phyloP scores from a whole-genome alignment of 2,329 filamentous ascomycete species.

The Pleurostoma richardsiae region DNA sequence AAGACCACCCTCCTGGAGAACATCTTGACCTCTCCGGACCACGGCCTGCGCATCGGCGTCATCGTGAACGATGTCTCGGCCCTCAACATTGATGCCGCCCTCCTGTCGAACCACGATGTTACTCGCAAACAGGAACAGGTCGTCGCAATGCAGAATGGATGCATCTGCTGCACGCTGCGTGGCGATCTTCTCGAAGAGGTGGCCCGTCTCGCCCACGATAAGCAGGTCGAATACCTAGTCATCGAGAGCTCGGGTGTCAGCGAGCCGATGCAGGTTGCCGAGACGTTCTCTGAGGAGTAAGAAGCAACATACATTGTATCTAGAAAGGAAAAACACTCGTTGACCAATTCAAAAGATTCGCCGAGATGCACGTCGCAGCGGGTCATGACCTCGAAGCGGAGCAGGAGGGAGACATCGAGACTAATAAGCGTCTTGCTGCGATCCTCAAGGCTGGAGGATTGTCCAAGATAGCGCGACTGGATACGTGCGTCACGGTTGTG shows the following conservation, averaged over 20 bases:
- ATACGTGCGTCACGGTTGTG: slow-evolving; percentile 68
- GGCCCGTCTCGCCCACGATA: slow-evolving; percentile 55
- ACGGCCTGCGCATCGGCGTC: slow-evolving; percentile 64
- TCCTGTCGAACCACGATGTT: slow-evolving; percentile 52
- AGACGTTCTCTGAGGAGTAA: slow-evolving; percentile 48
- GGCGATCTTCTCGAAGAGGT: slow-evolving; percentile 68
- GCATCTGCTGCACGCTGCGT: slow-evolving; percentile 71
- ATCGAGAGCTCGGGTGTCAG: slow-evolving; percentile 70
- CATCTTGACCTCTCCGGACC: slow-evolving; percentile 57
- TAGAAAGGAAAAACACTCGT: not conserved
- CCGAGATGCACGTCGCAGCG: slow-evolving; percentile 19
- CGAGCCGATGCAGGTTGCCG: slow-evolving; percentile 68
- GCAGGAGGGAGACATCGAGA: slow-evolving; percentile 13
- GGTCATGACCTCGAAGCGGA: slow-evolving; percentile 20
- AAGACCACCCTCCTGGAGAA: slow-evolving; percentile 68
- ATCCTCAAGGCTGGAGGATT: slow-evolving; percentile 50
- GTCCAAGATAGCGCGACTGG: slow-evolving; percentile 59
- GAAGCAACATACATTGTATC: not conserved
- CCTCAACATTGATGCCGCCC: slow-evolving; percentile 60
- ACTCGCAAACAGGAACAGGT: slow-evolving; percentile 59
- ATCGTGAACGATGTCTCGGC: slow-evolving; percentile 70
- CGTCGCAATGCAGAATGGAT: slow-evolving; percentile 66
- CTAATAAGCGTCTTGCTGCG: slow-evolving; percentile 15
- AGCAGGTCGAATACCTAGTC: slow-evolving; percentile 65
- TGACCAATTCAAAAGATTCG: slow-evolving; percentile 14